Evolutionary conservation across 2,329 filamentous ascomycete genomes (phyloP), one percentile per base, ranked within the genome.

Genomic region (Knoxdaviesia capensis): DNA sequence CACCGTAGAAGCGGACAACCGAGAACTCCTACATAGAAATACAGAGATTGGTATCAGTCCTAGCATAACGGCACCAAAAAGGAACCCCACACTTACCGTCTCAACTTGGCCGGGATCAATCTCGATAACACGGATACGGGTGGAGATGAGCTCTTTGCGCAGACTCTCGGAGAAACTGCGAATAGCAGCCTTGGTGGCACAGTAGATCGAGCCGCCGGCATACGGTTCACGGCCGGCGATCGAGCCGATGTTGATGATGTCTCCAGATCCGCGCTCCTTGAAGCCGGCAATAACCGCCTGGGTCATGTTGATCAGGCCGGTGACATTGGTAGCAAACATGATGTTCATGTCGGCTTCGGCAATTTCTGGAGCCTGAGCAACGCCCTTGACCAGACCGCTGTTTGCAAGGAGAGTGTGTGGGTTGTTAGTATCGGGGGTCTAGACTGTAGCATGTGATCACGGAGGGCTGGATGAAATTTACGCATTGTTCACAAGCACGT

Each of bases 401-500:
- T 42, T 30, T 8, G 20, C 5, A 6, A 20, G 20, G 2, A 20
- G 3, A 20, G 20, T 20, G 20, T 20, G 20, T 20, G 20, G 3
- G 20, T 9, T 29, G 31, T 52, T 35, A 52, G 49, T 31, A 48
- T 47, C 38, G 35, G 30, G 36, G 33, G 10, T 35, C 8, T 30
- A 41, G 31, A 36, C 11, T 30, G 28, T 9, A 20, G 34, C n/a
- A 11, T 4, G 20, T n/a, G 30, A 35, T 6, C n/a, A 31, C 29
- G 39, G 11, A 39, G 6, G 28, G 37, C 20, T 35, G 20, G 9
- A 35, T 39, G 32, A 38, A 20, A 66, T 80, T 57, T 60, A 92
- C 84, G 88, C 88, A 67, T 96, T 96, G 64, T 98, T 98, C 30
- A 98, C 84, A 45, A 98, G 63, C 3, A 96, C 71, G 57, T 96